Evolutionary conservation across 208 protist genomes (phyloP), one percentile per base, ranked within the genome.

Genomic region (Novymonas esmeraldas): DNA sequence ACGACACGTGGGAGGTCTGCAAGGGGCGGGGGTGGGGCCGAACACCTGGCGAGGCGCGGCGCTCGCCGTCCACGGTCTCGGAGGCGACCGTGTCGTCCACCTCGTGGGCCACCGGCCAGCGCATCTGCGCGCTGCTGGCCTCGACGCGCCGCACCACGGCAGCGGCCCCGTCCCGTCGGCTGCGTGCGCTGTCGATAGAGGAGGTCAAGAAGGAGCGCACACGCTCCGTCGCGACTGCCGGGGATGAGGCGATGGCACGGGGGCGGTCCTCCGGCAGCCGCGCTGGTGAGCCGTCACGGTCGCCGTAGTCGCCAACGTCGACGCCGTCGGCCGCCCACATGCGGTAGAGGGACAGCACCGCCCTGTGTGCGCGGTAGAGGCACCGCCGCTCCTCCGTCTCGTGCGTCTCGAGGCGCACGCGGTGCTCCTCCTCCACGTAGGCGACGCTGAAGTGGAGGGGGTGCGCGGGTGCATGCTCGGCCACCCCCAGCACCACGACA

Each of bases 381-480:
- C 70, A 76, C 11, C 74, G 65, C 29, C 69, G 75, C 63, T 81
- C 50, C 57, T 78, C 72, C 38, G 63, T 76, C 49, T 78, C 67
- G 24, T 51, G 61, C 54, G 63, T 65, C 41, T 71, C 38, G 2
- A 81, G 62, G 29, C 44, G 52, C 42, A 76, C 79, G 0, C 79
- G 69, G 6, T 67, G 73, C 51, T 70, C 73, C 28, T 74, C 74
- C 65, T 84, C 79, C 5, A 22, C 67, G 68, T 74, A 73, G 6
- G 29, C 24, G 2, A 68, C 38, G 24, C 49, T 24, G 31, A 64
- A 80, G 5, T 38, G 58, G 26, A 58, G 54, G 28, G 73, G 26
- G 24, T 14, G 60, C 33, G 34, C 11, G 24, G 48, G 38, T 16
- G 14, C 10, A n/a, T 14, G 50, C 11, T 4, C 34, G 29, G 11